Base-by-base conservation (phyloP, 106 monocot genomes). In the Dioscorea dumetorum region DNA sequence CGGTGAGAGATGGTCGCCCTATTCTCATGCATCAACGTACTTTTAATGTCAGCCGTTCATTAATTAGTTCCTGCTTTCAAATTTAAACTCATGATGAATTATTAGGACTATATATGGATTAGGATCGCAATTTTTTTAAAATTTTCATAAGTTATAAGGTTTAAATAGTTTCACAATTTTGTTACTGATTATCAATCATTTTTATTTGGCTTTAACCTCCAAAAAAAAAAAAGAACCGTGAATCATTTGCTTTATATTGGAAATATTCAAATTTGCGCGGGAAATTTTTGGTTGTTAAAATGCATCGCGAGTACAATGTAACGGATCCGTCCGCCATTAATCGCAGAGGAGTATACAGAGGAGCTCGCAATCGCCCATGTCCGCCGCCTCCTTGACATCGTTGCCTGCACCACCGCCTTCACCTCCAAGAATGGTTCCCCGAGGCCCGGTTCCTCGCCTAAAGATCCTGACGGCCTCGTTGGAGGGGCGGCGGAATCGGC, bases 311-410 rank as follows among this genome's bases (percentile, higher is more conserved):
- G 41, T 41, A 41, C 41, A 41, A 41, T 5, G 6, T 54, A 54
- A 54, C 54, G 15, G 19, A 54, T 4, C 9, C 18, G 8, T 13
- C 4, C 19, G 19, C 57, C 6, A 24, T 59, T 24, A 31, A 11
- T 19, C 2, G 16, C 83, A 95, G 95, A 95, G 85, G 82, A 86
- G 72, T 95, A 95, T 82, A 83, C 86, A 17, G 95, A 95, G 57
- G 88, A 81, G 70, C 83, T 67, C 61, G 95, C 95, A 8, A 69
- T 84, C 67, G 79, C 75, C 28, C 91, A 95, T 74, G 77, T 95
- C 73, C 81, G 91, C 49, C 91, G 95, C 48, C 75, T 95, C 16
- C 88, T 95, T 13, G 95, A 95, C 79, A 78, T 95, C 65, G 78
- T 81, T 73, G 85, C 88, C 34, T 95, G 91, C 79, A 81, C 88